Evolutionary conservation across 2,329 filamentous ascomycete species (phyloP), one percentile per base, ranked within the genome.

Genomic region (Penicillium crustosum): DNA sequence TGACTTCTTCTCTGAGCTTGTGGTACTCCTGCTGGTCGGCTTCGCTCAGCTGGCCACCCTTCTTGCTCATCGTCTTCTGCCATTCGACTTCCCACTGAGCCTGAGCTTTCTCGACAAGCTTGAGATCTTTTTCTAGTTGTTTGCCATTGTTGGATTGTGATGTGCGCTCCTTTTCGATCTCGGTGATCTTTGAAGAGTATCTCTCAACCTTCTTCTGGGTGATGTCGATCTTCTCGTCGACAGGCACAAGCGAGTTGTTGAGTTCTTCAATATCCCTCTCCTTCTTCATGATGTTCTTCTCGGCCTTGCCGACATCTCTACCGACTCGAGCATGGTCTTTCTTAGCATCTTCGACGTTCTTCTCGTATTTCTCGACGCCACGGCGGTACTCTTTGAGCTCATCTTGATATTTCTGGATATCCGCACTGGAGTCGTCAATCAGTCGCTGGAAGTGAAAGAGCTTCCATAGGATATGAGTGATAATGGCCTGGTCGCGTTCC

Each of bases 381-480:
- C 94, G 90, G 52, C 90, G 88, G 71, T 92, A 90, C 74, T 97
- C 93, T 73, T 96, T 96, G 21, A 99, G 81, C 66, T 97, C 93
- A 70, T 96, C 91, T 69, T 97, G 93, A 68, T 97, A 92, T 66
- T 90, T 91, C 68, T 93, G 89, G 57, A 99, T 99, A 68, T 94
- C 88, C 44, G 86, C 87, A 65, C 89, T 93, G 25, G 94, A 96
- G 66, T 93, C 89, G 66, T 97, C 91, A 80, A 99, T 97, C 31
- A 92, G 85, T 57, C 88, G 89, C 74, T 99, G 93, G 73, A 96
- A 95, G 70, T 96, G 92, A 73, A 91, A 97, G 1, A 99, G 82
- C 77, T 97, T 97, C 93, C 93, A 99, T 15, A 99, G 80, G 35
- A 95, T 93, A 65, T 97, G 93, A 1, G 89, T 93, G 55, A 97